Percentiles rank a stretch among this genome's conserved stretches.
Conservation (phyloP, 2,329 filamentous ascomycete genomes). For the Fusarium siculi region DNA sequence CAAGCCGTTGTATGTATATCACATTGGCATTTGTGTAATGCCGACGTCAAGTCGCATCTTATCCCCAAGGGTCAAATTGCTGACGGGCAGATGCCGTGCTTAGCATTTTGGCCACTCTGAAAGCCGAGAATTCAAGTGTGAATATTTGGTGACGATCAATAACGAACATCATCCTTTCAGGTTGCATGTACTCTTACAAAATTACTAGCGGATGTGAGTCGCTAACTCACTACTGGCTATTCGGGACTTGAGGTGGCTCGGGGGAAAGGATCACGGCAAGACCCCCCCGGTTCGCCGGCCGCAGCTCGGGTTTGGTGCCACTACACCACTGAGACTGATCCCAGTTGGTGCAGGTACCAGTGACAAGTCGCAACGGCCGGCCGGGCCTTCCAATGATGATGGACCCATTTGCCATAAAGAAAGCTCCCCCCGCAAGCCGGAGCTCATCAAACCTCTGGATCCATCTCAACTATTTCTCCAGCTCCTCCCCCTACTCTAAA, state of each 20-base stretch:
- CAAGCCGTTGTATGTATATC: neutral
- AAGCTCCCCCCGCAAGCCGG: constrained; percentile 39
- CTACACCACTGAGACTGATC: neutral
- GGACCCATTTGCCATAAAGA: constrained; percentile 44
- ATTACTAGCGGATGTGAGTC: constrained; percentile 17
- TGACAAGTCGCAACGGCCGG: constrained; percentile 32
- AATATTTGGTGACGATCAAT: constrained; percentile 24
- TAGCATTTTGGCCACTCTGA: constrained; percentile 23
- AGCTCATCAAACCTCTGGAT: constrained; percentile 38
- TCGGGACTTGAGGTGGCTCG: constrained; percentile 41
- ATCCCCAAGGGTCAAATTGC: neutral
- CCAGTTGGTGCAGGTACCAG: constrained; percentile 42
- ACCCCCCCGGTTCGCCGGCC: constrained; percentile 45
- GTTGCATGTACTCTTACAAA: neutral
- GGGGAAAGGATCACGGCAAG: constrained; percentile 46
- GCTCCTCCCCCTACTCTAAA: constrained; percentile 17
- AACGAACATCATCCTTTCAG: neutral
- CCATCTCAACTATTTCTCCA: constrained; percentile 30
- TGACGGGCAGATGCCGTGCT: constrained; percentile 9
- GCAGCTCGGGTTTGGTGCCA: constrained; percentile 27
- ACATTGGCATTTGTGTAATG: constrained; percentile 1
- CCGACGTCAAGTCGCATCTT: constrained; percentile 18
- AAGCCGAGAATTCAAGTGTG: constrained; percentile 20
- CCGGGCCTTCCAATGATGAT: constrained; percentile 37
- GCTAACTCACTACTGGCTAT: constrained; percentile 31